phyloP scores from a whole-genome alignment of 2,329 filamentous ascomycete genomes.

The Ilyonectria robusta region DNA sequence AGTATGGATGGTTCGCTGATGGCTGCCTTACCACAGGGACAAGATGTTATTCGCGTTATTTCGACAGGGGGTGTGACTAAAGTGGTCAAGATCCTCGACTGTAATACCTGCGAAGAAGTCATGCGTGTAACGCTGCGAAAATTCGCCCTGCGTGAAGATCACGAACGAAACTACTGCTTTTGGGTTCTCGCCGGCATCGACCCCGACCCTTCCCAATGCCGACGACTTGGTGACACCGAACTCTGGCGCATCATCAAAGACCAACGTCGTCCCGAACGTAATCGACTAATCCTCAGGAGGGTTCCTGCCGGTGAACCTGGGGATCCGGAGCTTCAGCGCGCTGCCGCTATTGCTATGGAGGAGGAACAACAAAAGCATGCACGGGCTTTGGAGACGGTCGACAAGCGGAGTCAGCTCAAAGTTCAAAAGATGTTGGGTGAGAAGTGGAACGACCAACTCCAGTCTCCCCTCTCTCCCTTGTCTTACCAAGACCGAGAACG shows the following conservation, averaged over 20 bases:
- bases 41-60: slow-evolving; percentile 93
- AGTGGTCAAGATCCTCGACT: slow-evolving; percentile 92
- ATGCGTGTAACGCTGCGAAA: slow-evolving; percentile 92
- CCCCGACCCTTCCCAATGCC: slow-evolving; percentile 84
- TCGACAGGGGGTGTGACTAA: slow-evolving; percentile 93
- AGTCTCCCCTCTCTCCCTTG: slow-evolving; percentile 88
- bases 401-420: slow-evolving; percentile 87
- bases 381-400: slow-evolving; percentile 73
- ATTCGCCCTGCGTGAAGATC: slow-evolving; percentile 88
- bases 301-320: slow-evolving; percentile 95
- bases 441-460: slow-evolving; percentile 83
- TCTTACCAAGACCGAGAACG: slow-evolving; percentile 79
- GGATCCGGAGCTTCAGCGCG: slow-evolving; percentile 86
- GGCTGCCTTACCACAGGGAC: slow-evolving; percentile 86
- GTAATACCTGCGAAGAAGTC: slow-evolving; percentile 92
- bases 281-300: slow-evolving; percentile 90
- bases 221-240: slow-evolving; percentile 87
- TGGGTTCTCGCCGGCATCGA: slow-evolving; percentile 91
- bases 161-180: slow-evolving; percentile 96
- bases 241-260: slow-evolving; percentile 93
- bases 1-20: slow-evolving; percentile 90
- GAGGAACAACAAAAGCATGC: slow-evolving; percentile 83
- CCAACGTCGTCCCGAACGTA: slow-evolving; percentile 85
- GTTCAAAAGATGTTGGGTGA: slow-evolving; percentile 92
- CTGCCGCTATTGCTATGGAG: slow-evolving; percentile 90